Percentiles rank a stretch among this genome's conserved stretches.
phyloP scores from a whole-genome alignment of 352 stramenopile genomes.

The Phytophthora foliorum region DNA sequence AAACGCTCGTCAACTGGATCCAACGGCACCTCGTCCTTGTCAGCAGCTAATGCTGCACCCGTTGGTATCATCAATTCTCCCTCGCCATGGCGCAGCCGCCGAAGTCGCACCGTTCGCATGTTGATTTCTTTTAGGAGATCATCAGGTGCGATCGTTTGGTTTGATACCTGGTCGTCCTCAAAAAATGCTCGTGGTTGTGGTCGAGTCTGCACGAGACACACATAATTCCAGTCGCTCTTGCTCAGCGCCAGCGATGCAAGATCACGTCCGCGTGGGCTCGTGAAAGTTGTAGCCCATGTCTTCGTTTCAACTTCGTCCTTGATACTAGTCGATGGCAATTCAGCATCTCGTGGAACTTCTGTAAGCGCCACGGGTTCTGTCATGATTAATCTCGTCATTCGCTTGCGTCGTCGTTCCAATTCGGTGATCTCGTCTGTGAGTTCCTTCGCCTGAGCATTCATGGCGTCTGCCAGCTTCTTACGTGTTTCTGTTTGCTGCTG shows the following conservation, averaged over 20 bases:
- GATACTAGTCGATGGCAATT: conserved; percentile 29
- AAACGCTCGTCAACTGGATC: conserved; percentile 68
- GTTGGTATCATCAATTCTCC: conserved; percentile 52
- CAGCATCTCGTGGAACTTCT: conserved; percentile 42
- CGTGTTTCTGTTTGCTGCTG: conserved; percentile 62
- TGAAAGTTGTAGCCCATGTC: conserved; percentile 65
- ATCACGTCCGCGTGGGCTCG: conserved; percentile 54
- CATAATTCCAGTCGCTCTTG: conserved; percentile 75
- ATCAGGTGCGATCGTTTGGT: conserved; percentile 53
- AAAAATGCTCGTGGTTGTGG: conserved; percentile 62
- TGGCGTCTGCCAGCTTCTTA: conserved; percentile 64
- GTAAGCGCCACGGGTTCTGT: conserved; percentile 67
- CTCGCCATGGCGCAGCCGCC: conserved; percentile 61
- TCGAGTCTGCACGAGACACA: conserved; percentile 67
- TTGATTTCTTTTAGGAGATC: conserved; percentile 70
- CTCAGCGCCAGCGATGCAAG: conserved; percentile 58
- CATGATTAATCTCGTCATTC: conserved; percentile 60
- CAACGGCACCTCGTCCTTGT: conserved; percentile 22
- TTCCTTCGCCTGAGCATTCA: conserved; percentile 43
- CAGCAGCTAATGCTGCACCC: conserved; percentile 16
- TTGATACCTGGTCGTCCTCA: conserved; percentile 66
- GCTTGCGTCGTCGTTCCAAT: conserved; percentile 41
- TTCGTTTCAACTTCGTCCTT: conserved; percentile 61
- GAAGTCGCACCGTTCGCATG: conserved; percentile 68
- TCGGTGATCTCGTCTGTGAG: conserved; percentile 54